Percentiles rank a stretch among this genome's conserved stretches.
These are phyloP conservation scores for Quercus agrifolia DNA, from an alignment of 306 rosid species.

Conservation along the genomic window DNA sequence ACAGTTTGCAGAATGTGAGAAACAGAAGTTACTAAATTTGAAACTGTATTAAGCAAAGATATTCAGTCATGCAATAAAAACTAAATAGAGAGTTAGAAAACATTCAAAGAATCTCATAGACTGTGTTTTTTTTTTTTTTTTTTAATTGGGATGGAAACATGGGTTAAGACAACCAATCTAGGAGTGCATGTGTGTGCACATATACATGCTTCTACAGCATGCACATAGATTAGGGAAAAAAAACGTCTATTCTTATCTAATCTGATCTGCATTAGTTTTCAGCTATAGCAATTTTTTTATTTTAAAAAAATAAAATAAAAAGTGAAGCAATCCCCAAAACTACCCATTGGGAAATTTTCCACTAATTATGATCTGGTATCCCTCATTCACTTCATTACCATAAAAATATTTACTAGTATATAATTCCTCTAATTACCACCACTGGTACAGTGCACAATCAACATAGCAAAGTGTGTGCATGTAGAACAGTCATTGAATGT, in stretches of 20 bases:
- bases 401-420: neutral
- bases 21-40: constrained; percentile 25
- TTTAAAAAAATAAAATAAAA: too few relatives aligned
- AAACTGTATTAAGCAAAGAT: constrained; percentile 7
- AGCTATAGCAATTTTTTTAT: too few relatives aligned
- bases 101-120: neutral
- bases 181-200: too few relatives aligned
- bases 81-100: neutral
- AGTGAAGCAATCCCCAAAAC: too few relatives aligned
- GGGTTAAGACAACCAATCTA: neutral
- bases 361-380: neutral
- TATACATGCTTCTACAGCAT: neutral
- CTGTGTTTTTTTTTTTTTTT: neutral
- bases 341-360: neutral
- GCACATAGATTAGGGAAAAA: neutral
- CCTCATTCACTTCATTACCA: neutral
- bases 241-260: too few relatives aligned
- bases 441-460: constrained; percentile 1
- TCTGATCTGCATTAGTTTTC: neutral
- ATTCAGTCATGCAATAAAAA: neutral
- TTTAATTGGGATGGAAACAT: neutral
- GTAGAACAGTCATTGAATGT: constrained; percentile 16
- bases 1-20: constrained; percentile 23
- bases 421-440: neutral
- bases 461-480: neutral